Evolutionary conservation across 345 rosid genomes (phyloP).

Genomic region (Xanthoceras sorbifolium): DNA sequence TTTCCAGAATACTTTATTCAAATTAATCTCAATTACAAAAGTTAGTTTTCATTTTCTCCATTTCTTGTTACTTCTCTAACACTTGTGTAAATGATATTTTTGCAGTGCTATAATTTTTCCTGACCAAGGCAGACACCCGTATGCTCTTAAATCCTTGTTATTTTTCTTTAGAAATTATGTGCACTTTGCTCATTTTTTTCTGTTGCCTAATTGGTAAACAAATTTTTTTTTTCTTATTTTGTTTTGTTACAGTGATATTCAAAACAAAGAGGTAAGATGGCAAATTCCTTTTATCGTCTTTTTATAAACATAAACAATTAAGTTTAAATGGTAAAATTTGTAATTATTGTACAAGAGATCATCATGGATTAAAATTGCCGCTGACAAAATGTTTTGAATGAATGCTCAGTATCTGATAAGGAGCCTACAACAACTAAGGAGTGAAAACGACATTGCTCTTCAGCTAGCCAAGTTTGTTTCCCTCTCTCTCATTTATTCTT

Average conservation of each 20-base stretch:
- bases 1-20: neutral
- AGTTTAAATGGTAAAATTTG: neutral
- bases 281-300: neutral
- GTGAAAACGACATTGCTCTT: slow-evolving; percentile 54
- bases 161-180: neutral
- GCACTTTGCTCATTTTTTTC: neutral
- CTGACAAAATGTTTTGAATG: neutral
- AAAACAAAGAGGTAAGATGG: slow-evolving; percentile 56
- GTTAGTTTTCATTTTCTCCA: neutral
- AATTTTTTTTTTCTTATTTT: neutral
- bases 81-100: neutral
- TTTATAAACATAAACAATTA: too few relatives aligned
- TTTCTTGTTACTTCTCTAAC: neutral
- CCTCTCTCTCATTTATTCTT: neutral
- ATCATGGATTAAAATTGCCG: too few relatives aligned
- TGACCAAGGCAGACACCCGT: slow-evolving; percentile 38
- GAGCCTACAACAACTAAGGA: slow-evolving; percentile 52
- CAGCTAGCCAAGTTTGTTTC: slow-evolving; percentile 50
- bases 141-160: slow-evolving; percentile 10
- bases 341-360: neutral
- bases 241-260: slow-evolving; percentile 42
- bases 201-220: neutral
- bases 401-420: slow-evolving; percentile 55
- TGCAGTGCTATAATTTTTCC: slow-evolving; percentile 57
- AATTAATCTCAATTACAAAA: neutral